A percentile compares a stretch with the other conserved stretches of the same genome.
phyloP scores from a whole-genome alignment of 352 stramenopile species.

The Phytophthora pluvialis region DNA sequence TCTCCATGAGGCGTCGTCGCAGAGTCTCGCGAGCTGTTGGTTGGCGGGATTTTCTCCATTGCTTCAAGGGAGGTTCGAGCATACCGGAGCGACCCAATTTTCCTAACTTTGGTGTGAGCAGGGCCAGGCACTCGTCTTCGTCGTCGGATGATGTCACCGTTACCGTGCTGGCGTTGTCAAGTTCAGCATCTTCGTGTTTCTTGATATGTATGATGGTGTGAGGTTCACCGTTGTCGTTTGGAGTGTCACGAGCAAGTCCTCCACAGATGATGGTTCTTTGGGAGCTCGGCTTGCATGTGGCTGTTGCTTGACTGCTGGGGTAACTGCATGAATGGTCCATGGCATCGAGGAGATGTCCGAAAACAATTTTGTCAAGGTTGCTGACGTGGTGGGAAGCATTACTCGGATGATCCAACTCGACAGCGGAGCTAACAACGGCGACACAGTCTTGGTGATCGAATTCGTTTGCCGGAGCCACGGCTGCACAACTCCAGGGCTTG shows the following conservation, averaged over 20 bases:
- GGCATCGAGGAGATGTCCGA: background rate
- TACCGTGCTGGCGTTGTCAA: background rate
- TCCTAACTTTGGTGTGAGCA: background rate
- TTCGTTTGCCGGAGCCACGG: too few relatives aligned
- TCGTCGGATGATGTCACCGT: conserved; percentile 1
- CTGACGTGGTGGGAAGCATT: background rate
- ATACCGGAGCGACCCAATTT: background rate
- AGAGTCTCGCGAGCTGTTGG: conserved; percentile 4
- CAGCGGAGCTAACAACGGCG: background rate
- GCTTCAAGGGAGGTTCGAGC: background rate
- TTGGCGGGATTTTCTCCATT: background rate
- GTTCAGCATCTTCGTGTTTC: background rate
- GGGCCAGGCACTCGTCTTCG: background rate
- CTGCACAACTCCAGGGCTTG: too few relatives aligned
- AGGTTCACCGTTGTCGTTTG: background rate
- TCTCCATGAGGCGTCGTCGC: conserved; percentile 3
- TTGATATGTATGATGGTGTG: background rate
- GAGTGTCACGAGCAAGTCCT: background rate
- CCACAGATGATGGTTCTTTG: background rate
- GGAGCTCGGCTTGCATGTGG: background rate
- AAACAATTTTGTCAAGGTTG: background rate
- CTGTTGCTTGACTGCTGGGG: too few relatives aligned
- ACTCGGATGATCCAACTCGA: background rate
- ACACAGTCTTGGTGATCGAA: background rate
- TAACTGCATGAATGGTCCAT: background rate